These are phyloP conservation scores for Naegleria fowleri DNA, from an alignment of 208 protist genomes.

Conservation along the genomic window DNA sequence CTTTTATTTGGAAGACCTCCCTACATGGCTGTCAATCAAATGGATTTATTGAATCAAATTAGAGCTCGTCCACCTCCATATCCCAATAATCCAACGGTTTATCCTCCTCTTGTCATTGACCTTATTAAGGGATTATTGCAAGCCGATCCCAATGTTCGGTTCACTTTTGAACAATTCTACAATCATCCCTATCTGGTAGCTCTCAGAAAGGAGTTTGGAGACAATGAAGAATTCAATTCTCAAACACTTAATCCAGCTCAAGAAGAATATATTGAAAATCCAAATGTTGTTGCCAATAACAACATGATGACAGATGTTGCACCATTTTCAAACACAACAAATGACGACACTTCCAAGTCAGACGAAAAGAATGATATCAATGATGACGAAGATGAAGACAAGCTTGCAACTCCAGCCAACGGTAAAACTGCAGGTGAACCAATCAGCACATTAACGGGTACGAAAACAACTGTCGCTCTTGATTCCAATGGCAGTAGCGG, in stretches of 20 bases:
- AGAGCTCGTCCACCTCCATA: background rate
- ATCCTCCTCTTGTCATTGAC: background rate
- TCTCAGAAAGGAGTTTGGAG: background rate
- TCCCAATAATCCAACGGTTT: background rate
- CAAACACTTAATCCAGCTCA: background rate
- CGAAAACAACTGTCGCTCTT: too few species aligned
- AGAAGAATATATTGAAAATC: background rate
- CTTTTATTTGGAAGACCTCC: constrained; percentile 55
- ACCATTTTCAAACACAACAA: background rate
- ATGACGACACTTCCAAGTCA: background rate
- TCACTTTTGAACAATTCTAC: constrained; percentile 17
- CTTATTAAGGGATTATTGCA: background rate
- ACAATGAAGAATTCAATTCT: background rate
- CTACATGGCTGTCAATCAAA: constrained; percentile 30
- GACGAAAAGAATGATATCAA: background rate
- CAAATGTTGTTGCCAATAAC: background rate
- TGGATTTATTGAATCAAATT: constrained; percentile 41
- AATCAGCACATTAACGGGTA: too few species aligned
- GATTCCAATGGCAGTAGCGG: too few species aligned
- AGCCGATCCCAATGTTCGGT: background rate
- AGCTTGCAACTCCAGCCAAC: background rate
- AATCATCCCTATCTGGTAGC: background rate
- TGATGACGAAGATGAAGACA: background rate
- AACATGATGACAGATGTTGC: background rate
- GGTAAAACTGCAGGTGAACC: background rate